Evolutionary conservation across 2,329 filamentous ascomycete genomes (phyloP), one percentile per base, ranked within the genome.

Genomic region (Aquanectria penicillioides): DNA sequence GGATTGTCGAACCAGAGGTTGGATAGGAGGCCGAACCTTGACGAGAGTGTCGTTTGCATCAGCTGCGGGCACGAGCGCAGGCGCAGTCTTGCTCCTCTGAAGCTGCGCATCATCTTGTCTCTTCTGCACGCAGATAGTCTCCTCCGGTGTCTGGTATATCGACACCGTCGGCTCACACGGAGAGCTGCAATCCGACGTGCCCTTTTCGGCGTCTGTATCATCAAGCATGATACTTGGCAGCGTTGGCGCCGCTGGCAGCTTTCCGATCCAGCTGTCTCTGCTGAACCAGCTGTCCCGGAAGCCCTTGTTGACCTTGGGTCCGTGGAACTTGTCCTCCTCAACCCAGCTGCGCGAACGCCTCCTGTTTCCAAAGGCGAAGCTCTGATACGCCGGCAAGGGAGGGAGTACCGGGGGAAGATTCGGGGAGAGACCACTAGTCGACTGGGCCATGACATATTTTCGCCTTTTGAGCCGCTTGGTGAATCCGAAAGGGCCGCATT

Each of bases 311-410:
- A 81, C 68, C 62, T 72, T 75, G 9, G 81, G 81, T 5, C 81
- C 81, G 57, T 83, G 81, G n/a, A 82, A 71, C 51, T 76, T 77
- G 46, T 85, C 81, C 62, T 83, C 82, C 55, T 83, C 81, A 23
- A 83, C 79, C 81, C 81, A 84, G 15, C 76, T 78, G 38, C 57
- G 66, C 48, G 71, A 71, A 8, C 67, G 46, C 15, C 64, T 64
- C 20, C 56, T 62, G 26, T 64, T 66, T 61, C 69, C 66, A 28
- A 74, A 67, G 11, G 37, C 63, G 23, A 74, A 66, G 57, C 65
- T 73, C 34, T 70, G 68, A n/a, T 75, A 69, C 25, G 73, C 67
- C 22, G 74, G 72, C 47, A 77, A 62, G 3, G 73, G 73, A 6
- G 75, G 73, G 37, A 77, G 62, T 10, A 74, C 66, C 10, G 74